Percentiles rank a stretch among this genome's conserved stretches.
Conservation (phyloP, 1,139 yeast genomes). For the Debaryomycetaceae sp. region DNA sequence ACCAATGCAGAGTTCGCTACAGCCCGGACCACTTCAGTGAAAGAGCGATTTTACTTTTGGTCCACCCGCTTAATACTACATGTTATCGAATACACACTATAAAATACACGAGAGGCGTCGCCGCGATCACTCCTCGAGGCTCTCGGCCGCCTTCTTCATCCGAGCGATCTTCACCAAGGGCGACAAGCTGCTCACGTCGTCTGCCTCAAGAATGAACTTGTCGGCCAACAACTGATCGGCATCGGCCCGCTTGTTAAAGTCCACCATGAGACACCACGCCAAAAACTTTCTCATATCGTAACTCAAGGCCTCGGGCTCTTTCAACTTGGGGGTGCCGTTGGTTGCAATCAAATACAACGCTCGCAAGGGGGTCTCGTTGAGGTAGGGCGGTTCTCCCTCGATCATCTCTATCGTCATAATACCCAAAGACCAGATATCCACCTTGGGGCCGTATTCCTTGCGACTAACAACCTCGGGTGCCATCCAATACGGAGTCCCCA, state of each 20-base stretch:
- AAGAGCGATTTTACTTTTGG: too few species aligned
- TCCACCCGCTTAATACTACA: conserved; percentile 1
- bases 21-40: too few species aligned
- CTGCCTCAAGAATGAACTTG: conserved; percentile 69
- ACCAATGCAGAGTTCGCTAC: too few species aligned
- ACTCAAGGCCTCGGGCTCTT: conserved; percentile 81
- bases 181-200: conserved; percentile 67
- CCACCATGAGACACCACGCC: conserved; percentile 78
- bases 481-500: conserved; percentile 99
- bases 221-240: conserved; percentile 73
- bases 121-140: conserved; percentile 24
- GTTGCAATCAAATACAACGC: conserved; percentile 93
- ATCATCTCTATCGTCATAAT: conserved; percentile 98
- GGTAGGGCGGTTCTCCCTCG: conserved; percentile 97
- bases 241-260: conserved; percentile 77
- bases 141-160: conserved; percentile 63
- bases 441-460: conserved; percentile 95
- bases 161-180: conserved; percentile 89
- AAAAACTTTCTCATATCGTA: conserved; percentile 64
- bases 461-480: conserved; percentile 96
- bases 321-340: conserved; percentile 89
- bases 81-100: conserved; percentile 1
- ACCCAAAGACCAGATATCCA: conserved; percentile 96
- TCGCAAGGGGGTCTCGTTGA: conserved; percentile 89
- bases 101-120: conserved; percentile 3